These are phyloP conservation scores for Fusarium albidum DNA, from an alignment of 2,329 filamentous ascomycete species.

Conservation along the genomic window DNA sequence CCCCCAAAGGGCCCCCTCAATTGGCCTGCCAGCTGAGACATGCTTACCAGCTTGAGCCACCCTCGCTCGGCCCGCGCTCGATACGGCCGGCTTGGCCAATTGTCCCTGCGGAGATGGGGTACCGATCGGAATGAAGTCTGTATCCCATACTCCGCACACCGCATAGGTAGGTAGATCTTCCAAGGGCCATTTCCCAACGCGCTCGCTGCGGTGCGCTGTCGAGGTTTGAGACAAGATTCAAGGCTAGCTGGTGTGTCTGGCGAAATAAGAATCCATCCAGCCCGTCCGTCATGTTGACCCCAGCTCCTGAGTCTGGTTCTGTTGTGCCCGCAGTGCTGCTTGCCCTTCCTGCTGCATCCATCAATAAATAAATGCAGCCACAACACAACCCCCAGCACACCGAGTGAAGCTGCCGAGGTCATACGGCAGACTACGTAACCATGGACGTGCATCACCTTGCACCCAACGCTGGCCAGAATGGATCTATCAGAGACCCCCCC, in stretches of 20 bases:
- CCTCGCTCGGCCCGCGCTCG: slow-evolving; percentile 12
- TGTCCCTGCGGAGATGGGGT: slow-evolving; percentile 12
- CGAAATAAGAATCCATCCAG: slow-evolving; percentile 18
- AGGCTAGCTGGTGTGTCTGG: background rate
- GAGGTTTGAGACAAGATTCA: slow-evolving; percentile 24
- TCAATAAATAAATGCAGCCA: slow-evolving; percentile 12
- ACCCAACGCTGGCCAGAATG: slow-evolving; percentile 27
- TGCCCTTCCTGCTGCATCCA: background rate
- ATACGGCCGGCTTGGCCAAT: slow-evolving; percentile 19
- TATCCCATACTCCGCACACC: background rate
- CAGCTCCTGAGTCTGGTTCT: background rate
- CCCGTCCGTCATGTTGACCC: too few relatives aligned
- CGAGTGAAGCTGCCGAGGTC: background rate
- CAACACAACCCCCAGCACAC: slow-evolving; percentile 2
- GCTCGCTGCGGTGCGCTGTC: slow-evolving; percentile 6
- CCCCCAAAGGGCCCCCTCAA: too few relatives aligned
- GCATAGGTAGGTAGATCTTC: slow-evolving; percentile 4
- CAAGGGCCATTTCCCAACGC: background rate
- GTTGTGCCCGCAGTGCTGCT: background rate
- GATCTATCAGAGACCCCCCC: slow-evolving; percentile 18
- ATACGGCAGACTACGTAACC: slow-evolving; percentile 12
- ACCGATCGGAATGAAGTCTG: slow-evolving; percentile 19
- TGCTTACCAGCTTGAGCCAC: slow-evolving; percentile 21
- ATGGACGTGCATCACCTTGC: slow-evolving; percentile 39
- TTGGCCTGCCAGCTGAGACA: slow-evolving; percentile 31